These are phyloP conservation scores for Dillenia turbinata DNA, from an alignment of 164 flowering plant genomes.

Conservation along the genomic window DNA sequence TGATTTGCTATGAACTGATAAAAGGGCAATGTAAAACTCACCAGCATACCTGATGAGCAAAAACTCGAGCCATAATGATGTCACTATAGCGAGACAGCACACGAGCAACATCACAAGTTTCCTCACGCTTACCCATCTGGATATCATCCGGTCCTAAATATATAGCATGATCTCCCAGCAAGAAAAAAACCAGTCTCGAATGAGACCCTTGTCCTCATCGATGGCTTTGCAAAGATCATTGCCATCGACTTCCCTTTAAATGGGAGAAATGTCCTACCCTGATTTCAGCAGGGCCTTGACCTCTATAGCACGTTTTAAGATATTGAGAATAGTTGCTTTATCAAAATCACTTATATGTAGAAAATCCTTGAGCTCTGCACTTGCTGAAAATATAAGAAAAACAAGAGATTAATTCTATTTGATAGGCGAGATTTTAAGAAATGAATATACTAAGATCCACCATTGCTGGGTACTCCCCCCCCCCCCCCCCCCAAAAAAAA, in stretches of 20 bases:
- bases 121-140: slow-evolving; percentile 98
- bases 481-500: too few species aligned
- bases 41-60: slow-evolving; percentile 97
- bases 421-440: too few species aligned
- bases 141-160: slow-evolving; percentile 92
- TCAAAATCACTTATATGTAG: slow-evolving; percentile 86
- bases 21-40: slow-evolving; percentile 33
- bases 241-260: slow-evolving; percentile 98
- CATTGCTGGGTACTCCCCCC: too few species aligned
- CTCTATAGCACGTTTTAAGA: slow-evolving; percentile 72
- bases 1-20: too few species aligned
- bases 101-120: slow-evolving; percentile 97
- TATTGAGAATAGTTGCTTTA: slow-evolving; percentile 70
- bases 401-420: neutral
- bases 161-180: slow-evolving; percentile 95
- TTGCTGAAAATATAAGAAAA: slow-evolving; percentile 34
- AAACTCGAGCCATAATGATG: slow-evolving; percentile 95
- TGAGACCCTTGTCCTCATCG: slow-evolving; percentile 95
- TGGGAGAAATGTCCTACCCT: slow-evolving; percentile 74
- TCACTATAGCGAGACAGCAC: slow-evolving; percentile 94
- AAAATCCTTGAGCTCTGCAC: slow-evolving; percentile 60
- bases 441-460: too few species aligned
- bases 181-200: slow-evolving; percentile 91
- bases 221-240: slow-evolving; percentile 98
- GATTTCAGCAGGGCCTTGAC: slow-evolving; percentile 81